These are phyloP conservation scores for Rheum nobile DNA, from an alignment of 148 eudicot genomes.

Conservation along the genomic window DNA sequence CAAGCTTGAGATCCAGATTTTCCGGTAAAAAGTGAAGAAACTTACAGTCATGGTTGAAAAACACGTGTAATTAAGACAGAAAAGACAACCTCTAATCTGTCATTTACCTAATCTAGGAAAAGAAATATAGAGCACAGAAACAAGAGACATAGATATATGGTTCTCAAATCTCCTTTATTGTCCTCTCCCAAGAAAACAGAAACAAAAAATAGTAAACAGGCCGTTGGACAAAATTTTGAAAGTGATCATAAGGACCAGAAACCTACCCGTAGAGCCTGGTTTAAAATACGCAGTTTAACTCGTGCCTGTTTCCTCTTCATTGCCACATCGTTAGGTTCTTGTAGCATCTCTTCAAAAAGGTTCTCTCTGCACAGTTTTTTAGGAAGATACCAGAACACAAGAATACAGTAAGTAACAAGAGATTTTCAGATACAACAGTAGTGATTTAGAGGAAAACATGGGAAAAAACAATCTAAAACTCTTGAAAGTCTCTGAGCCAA, in stretches of 20 bases:
- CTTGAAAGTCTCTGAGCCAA: not conserved
- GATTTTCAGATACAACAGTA: not conserved
- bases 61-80: not conserved
- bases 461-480: not conserved
- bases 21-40: not conserved
- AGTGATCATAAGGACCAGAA: constrained; percentile 4
- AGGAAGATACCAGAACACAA: not conserved
- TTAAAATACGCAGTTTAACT: constrained; percentile 61
- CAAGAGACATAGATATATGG: not conserved
- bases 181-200: not conserved
- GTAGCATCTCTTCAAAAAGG: constrained; percentile 89
- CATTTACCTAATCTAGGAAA: not conserved
- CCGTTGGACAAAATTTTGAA: not conserved
- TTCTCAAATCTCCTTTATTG: not conserved
- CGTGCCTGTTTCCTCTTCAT: constrained; percentile 71
- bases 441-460: not conserved
- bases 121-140: not conserved
- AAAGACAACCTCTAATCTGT: not conserved
- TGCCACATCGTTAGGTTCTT: constrained; percentile 82
- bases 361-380: constrained; percentile 51
- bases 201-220: not conserved
- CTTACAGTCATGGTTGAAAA: not conserved
- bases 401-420: not conserved
- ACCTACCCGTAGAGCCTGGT: constrained; percentile 85
- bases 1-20: not conserved